Conservation (phyloP, 495 filamentous ascomycete species). For the Gamarada debralockiae region DNA sequence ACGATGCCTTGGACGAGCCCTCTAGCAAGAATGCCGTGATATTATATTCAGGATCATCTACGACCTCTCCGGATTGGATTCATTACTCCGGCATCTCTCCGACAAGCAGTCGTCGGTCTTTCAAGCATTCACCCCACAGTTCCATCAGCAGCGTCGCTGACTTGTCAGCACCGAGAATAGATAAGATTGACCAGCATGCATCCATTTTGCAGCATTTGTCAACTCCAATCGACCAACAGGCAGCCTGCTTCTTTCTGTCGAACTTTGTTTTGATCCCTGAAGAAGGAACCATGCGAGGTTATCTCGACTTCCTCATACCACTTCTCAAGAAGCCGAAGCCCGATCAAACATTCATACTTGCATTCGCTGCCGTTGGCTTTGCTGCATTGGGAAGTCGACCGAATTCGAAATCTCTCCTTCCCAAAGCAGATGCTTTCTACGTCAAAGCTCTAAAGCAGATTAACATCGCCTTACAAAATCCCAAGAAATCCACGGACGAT, state of each 20-base stretch:
- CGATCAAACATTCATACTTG: constrained; percentile 45
- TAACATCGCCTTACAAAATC: constrained; percentile 46
- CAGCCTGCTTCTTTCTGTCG: constrained; percentile 48
- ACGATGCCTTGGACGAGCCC: too few relatives aligned
- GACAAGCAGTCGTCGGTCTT: too few relatives aligned
- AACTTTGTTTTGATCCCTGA: constrained; percentile 51
- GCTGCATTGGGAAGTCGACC: constrained; percentile 45
- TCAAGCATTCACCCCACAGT: too few relatives aligned
- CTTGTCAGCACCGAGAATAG: too few relatives aligned
- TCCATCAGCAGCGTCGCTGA: too few relatives aligned
- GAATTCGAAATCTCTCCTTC: constrained; percentile 35
- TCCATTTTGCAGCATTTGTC: constrained; percentile 22
- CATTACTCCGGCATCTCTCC: too few relatives aligned
- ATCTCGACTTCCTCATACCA: constrained; percentile 53
- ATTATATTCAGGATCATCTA: too few relatives aligned
- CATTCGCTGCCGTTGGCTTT: constrained; percentile 60
- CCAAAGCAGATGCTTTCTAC: constrained; percentile 36
- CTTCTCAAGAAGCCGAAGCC: constrained; percentile 40
- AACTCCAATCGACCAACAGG: constrained; percentile 39
- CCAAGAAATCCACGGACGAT: constrained; percentile 42
- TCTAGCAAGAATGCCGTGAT: too few relatives aligned
- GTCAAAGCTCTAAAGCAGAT: constrained; percentile 48
- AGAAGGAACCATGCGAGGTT: constrained; percentile 41
- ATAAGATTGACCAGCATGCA: too few relatives aligned
- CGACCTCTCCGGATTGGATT: too few relatives aligned